phyloP scores from a whole-genome alignment of 768 basidiomycete genomes.

The Termitomyces sp. region DNA sequence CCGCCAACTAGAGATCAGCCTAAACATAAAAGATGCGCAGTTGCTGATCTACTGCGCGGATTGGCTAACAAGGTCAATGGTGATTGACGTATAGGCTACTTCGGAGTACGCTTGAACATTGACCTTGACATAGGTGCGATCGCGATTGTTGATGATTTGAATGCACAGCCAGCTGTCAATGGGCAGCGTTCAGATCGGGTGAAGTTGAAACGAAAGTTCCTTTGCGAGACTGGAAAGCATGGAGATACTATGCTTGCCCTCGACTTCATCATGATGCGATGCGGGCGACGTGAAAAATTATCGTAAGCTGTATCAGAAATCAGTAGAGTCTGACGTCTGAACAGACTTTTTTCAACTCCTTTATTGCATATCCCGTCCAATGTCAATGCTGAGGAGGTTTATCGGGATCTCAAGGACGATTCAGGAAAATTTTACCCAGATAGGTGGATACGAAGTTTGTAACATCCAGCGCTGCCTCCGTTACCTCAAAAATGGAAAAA shows the following conservation, averaged over 20 bases:
- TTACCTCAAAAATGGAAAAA: conserved; percentile 39
- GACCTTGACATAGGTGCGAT: background rate
- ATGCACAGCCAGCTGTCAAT: background rate
- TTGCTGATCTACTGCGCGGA: conserved; percentile 1
- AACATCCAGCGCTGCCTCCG: conserved; percentile 45
- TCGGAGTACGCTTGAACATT: background rate
- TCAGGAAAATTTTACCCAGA: conserved; percentile 31
- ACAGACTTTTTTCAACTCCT: conserved; percentile 12
- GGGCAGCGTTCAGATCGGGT: background rate
- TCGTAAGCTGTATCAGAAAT: conserved; percentile 25
- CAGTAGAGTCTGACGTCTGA: background rate
- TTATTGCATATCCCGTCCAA: conserved; percentile 16
- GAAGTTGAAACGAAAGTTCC: background rate
- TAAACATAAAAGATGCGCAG: background rate
- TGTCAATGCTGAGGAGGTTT: conserved; percentile 25
- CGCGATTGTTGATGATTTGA: too few species aligned
- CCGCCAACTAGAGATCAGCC: background rate
- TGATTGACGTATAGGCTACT: background rate
- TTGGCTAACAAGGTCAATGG: conserved; percentile 7
- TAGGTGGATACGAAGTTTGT: conserved; percentile 40
- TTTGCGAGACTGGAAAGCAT: conserved; percentile 43
- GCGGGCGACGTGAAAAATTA: conserved; percentile 29
- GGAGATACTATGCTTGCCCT: conserved; percentile 50
- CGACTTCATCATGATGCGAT: conserved; percentile 29
- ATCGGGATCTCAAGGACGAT: conserved; percentile 25